Percentiles rank a stretch among this genome's conserved stretches.
phyloP scores from a whole-genome alignment of 2,329 filamentous ascomycete genomes.

The Ramularia endophylla region DNA sequence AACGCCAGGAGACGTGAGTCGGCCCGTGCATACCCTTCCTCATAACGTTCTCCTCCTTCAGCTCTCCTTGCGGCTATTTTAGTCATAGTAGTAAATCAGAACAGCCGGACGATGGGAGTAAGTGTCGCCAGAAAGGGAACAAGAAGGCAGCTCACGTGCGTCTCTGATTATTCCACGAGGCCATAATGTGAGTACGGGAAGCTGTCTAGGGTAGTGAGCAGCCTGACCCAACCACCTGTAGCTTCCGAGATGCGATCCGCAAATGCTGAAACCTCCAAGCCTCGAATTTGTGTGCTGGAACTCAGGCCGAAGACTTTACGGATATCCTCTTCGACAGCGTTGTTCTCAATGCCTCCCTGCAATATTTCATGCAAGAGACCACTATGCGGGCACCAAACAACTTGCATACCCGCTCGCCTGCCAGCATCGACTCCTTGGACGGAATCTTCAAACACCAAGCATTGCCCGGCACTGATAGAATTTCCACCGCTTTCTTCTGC shows the following conservation, averaged over 20 bases:
- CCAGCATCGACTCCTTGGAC: constrained; percentile 87
- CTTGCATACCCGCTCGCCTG: constrained; percentile 83
- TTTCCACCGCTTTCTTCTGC: constrained; percentile 45
- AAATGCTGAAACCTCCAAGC: constrained; percentile 30
- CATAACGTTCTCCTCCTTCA: no score
- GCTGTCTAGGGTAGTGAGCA: constrained; percentile 45
- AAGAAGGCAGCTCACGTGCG: no score
- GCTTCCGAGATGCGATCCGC: constrained; percentile 28
- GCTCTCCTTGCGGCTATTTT: no score
- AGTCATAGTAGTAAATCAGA: no score
- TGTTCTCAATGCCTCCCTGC: constrained; percentile 56
- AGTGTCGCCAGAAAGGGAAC: no score
- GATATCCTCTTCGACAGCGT: constrained; percentile 47
- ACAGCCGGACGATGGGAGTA: no score
- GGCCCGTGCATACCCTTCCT: no score
- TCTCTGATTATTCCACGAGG: not conserved
- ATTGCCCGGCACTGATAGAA: constrained; percentile 70
- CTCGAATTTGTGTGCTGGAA: constrained; percentile 44
- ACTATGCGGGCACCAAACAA: constrained; percentile 81
- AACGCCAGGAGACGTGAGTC: no score
- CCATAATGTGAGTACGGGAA: constrained; percentile 44
- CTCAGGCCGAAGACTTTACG: constrained; percentile 66
- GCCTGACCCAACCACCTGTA: constrained; percentile 23
- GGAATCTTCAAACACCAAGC: constrained; percentile 89
- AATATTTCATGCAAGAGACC: constrained; percentile 58